phyloP scores from a whole-genome alignment of 495 filamentous ascomycete genomes.

The Penicillium subrubescens region DNA sequence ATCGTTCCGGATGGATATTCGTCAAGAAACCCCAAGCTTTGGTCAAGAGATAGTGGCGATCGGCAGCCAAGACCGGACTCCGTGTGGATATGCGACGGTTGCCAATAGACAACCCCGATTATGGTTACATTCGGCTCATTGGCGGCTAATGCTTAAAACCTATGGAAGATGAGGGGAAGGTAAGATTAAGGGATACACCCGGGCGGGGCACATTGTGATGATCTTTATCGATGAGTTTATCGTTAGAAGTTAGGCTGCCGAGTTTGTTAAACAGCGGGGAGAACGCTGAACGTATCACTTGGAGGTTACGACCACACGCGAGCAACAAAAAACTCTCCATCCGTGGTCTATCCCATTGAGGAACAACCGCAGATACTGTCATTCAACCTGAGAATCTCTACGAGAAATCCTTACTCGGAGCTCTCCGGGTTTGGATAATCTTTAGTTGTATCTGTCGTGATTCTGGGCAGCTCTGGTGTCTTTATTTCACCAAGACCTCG shows the following conservation, averaged over 20 bases:
- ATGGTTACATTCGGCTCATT: not conserved
- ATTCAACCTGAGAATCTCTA: not conserved
- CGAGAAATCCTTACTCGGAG: too few relatives aligned
- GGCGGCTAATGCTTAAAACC: not conserved
- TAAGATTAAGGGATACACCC: not conserved
- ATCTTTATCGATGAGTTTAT: slow-evolving; percentile 1
- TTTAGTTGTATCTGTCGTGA: too few relatives aligned
- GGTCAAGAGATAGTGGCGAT: not conserved
- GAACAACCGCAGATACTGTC: not conserved
- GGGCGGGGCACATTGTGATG: not conserved
- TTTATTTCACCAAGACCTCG: too few relatives aligned
- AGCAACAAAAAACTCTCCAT: not conserved
- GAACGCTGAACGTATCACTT: not conserved
- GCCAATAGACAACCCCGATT: not conserved
- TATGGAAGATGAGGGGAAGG: not conserved
- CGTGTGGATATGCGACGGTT: slow-evolving; percentile 1
- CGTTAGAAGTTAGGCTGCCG: not conserved
- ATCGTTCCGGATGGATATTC: not conserved
- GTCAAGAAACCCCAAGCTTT: not conserved
- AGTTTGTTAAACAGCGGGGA: not conserved
- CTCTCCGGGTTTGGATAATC: too few relatives aligned
- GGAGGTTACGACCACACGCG: not conserved
- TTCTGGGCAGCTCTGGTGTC: too few relatives aligned
- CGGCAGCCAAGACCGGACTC: slow-evolving; percentile 8
- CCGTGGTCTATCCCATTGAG: not conserved